These are phyloP conservation scores for Fusarium falciforme DNA, from an alignment of 2,329 filamentous ascomycete genomes.

Conservation along the genomic window DNA sequence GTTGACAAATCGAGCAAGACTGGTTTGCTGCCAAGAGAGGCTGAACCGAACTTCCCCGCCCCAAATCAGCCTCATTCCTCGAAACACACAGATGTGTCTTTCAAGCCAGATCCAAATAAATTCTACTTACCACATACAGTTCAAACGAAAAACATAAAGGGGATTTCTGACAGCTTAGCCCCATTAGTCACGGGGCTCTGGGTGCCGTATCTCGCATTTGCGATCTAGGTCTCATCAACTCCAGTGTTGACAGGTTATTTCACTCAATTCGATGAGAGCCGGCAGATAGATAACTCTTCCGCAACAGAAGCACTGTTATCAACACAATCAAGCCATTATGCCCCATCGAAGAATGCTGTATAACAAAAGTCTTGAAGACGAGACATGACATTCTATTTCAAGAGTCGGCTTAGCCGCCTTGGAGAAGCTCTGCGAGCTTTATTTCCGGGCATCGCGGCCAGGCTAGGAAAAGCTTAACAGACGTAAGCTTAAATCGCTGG, in stretches of 20 bases:
- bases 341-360: neutral
- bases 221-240: neutral
- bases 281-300: neutral
- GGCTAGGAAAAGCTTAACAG: neutral
- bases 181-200: neutral
- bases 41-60: neutral
- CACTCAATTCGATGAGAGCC: neutral
- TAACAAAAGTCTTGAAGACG: neutral
- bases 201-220: neutral
- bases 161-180: rapidly evolving
- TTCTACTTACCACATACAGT: neutral
- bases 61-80: neutral
- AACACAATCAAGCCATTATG: neutral
- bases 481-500: neutral
- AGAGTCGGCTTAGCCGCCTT: neutral
- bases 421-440: neutral
- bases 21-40: neutral
- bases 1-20: neutral
- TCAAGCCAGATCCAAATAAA: neutral
- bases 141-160: neutral
- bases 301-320: neutral
- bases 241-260: neutral
- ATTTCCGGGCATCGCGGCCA: neutral
- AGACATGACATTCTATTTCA: neutral
- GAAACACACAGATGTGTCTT: neutral